Base-by-base conservation (phyloP, 2,329 filamentous ascomycete species). In the Scortechinia acanthostroma region DNA sequence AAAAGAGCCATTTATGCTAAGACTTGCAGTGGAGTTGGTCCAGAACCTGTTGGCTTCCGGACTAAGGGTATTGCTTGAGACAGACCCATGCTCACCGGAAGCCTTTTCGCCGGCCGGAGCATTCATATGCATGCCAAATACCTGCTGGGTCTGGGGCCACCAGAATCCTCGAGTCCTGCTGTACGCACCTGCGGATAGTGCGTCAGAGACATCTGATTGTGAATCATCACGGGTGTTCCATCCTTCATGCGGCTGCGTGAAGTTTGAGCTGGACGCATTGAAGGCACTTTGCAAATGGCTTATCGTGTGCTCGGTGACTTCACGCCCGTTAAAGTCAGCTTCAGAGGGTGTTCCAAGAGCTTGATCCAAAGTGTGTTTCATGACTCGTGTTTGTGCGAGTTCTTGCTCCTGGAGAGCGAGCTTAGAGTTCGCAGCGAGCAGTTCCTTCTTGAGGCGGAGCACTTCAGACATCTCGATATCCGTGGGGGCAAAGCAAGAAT, bases 331-430 rank as follows among this genome's bases (percentile, higher is more conserved):
- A 51, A 73, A 74, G 46, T 76, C 73, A 30, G 62, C 59, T 50
- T 77, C 74, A 22, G 72, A 75, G 4, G 73, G 66, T 47, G 74
- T 65, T 14, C 71, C 71, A 51, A 78, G 65, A 44, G 70, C 69
- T 53, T 81, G 75, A 48, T 81, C 76, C 51, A 82, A 64, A 17
- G 77, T 81, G 52, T 80, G 74, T 53, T 77, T 76, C 47, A 77
- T 75, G 43, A 78, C 71, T 35, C 75, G 74, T 13, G 71, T 76
- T 53, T 80, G 75, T 43, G 75, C 73, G 47, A 81, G 65, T 58
- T 82, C 77, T 49, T 80, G 70, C 49, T 79, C 76, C 61, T 81
- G 78, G 47, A 76, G 65, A 46, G 73, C 72, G 55, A 82, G 74
- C 51, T 74, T 73, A 46, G 74, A 71, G 50, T 73, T 76, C 22